phyloP scores from a whole-genome alignment of 2,329 filamentous ascomycete genomes.

The Sporothrix brasiliensis region DNA sequence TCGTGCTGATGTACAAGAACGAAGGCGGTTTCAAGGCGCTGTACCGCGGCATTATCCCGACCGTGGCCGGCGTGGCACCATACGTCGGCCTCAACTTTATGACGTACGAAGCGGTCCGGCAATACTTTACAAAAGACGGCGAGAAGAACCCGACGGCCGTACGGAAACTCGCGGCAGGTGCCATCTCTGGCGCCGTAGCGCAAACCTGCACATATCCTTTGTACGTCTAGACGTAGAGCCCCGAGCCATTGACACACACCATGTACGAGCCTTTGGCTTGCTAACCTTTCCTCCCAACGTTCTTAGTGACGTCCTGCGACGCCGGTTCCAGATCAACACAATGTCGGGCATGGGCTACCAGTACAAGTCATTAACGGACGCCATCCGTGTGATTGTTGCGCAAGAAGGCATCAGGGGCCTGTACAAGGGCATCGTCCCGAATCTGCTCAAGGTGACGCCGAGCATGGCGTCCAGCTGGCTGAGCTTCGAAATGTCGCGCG shows the following conservation, averaged over 20 bases:
- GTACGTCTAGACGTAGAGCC: slow-evolving; percentile 57
- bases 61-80: slow-evolving; percentile 90
- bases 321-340: slow-evolving; percentile 97
- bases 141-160: slow-evolving; percentile 77
- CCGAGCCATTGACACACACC: background rate
- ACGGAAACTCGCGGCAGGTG: slow-evolving; percentile 85
- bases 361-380: slow-evolving; percentile 85
- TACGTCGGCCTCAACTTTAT: slow-evolving; percentile 99
- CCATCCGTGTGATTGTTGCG: slow-evolving; percentile 75
- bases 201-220: slow-evolving; percentile 99
- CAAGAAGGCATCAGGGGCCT: slow-evolving; percentile 84
- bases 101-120: slow-evolving; percentile 89
- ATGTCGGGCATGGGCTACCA: slow-evolving; percentile 98
- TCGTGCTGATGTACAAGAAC: slow-evolving; percentile 82
- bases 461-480: slow-evolving; percentile 99
- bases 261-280: background rate
- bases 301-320: slow-evolving; percentile 79
- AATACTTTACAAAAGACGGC: slow-evolving; percentile 82
- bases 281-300: slow-evolving; percentile 37
- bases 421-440: slow-evolving; percentile 95
- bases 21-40: slow-evolving; percentile 84
- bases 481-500: slow-evolving; percentile 91
- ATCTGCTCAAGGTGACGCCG: slow-evolving; percentile 93
- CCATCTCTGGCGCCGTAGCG: slow-evolving; percentile 91
- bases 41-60: slow-evolving; percentile 94